Conservation (phyloP, 2,329 filamentous ascomycete genomes). For the Metarhizium album region DNA sequence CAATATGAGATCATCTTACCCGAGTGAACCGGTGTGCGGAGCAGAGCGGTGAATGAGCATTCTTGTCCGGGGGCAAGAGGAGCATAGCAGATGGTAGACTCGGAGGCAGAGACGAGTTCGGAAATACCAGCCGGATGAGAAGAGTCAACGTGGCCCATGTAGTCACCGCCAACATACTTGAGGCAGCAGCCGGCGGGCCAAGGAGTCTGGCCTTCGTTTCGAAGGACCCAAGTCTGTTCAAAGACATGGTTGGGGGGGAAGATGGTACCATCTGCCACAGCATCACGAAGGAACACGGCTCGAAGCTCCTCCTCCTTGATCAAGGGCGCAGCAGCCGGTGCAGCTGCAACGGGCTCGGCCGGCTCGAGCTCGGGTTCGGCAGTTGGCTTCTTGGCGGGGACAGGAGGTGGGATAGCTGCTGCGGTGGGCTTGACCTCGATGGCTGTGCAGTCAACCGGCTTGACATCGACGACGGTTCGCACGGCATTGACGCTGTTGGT, state of each 20-base stretch:
- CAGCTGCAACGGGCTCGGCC: slow-evolving; percentile 7
- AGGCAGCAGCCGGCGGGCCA: slow-evolving; percentile 90
- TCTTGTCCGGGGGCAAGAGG: slow-evolving; percentile 64
- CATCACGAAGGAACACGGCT: slow-evolving; percentile 66
- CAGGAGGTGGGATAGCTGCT: slow-evolving; percentile 9
- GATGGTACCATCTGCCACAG: slow-evolving; percentile 65
- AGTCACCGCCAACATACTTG: slow-evolving; percentile 86
- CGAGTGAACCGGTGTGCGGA: slow-evolving; percentile 67
- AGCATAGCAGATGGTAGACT: slow-evolving; percentile 66
- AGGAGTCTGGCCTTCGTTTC: slow-evolving; percentile 64
- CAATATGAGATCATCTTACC: slow-evolving; percentile 91
- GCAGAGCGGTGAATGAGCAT: slow-evolving; percentile 69
- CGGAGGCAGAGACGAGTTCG: slow-evolving; percentile 66
- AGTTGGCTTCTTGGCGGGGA: slow-evolving; percentile 6
- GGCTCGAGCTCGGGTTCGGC: slow-evolving; percentile 9
- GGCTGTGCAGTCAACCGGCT: too few species aligned
- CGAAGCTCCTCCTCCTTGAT: slow-evolving; percentile 22
- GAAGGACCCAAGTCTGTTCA: slow-evolving; percentile 82
- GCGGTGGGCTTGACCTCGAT: slow-evolving; percentile 58
- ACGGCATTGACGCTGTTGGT: slow-evolving; percentile 42
- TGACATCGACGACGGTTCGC: slow-evolving; percentile 62
- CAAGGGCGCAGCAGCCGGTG: slow-evolving; percentile 8
- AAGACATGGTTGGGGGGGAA: slow-evolving; percentile 64
- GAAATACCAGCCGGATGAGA: slow-evolving; percentile 66
- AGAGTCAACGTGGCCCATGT: slow-evolving; percentile 87